Evolutionary conservation across 495 filamentous ascomycete species (phyloP).

Genomic region (Acidomyces sp.): DNA sequence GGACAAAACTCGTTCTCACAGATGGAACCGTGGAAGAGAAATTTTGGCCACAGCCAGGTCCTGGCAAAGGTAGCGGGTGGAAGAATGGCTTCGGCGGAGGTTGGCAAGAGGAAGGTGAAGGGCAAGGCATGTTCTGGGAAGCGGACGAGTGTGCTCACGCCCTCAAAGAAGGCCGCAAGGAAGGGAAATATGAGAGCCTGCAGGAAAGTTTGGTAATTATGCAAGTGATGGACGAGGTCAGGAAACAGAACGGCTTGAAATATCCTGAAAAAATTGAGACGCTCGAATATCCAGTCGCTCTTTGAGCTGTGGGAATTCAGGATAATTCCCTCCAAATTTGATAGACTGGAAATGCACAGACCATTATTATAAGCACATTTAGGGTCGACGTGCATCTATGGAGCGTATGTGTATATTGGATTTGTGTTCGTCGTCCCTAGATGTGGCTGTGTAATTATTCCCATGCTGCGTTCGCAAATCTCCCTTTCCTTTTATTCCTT

Average conservation of each 20-base stretch:
- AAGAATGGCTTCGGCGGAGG: conserved; percentile 25
- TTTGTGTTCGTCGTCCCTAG: too few relatives aligned
- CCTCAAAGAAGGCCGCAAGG: conserved; percentile 64
- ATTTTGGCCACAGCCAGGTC: conserved; percentile 20
- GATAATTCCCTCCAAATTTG: too few relatives aligned
- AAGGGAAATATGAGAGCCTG: conserved; percentile 61
- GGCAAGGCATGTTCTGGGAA: conserved; percentile 89
- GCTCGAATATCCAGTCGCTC: conserved; percentile 44
- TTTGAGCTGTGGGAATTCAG: too few relatives aligned
- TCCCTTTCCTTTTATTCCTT: too few relatives aligned
- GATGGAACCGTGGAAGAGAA: conserved; percentile 30
- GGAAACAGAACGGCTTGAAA: conserved; percentile 58
- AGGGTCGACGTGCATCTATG: too few relatives aligned
- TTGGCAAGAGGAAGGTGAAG: conserved; percentile 27
- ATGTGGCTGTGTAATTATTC: too few relatives aligned
- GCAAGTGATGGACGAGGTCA: conserved; percentile 85
- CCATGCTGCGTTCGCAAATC: too few relatives aligned
- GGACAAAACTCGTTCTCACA: conserved; percentile 45
- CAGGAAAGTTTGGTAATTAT: conserved; percentile 85
- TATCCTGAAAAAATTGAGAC: conserved; percentile 79
- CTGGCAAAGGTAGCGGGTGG: conserved; percentile 13
- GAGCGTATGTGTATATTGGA: too few relatives aligned
- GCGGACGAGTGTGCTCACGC: conserved; percentile 82
- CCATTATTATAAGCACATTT: too few relatives aligned
- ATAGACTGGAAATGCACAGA: too few relatives aligned